Percentiles rank a stretch among this genome's conserved stretches.
phyloP scores from a whole-genome alignment of 805 yeast species.

The Metschnikowia amazonensis region DNA sequence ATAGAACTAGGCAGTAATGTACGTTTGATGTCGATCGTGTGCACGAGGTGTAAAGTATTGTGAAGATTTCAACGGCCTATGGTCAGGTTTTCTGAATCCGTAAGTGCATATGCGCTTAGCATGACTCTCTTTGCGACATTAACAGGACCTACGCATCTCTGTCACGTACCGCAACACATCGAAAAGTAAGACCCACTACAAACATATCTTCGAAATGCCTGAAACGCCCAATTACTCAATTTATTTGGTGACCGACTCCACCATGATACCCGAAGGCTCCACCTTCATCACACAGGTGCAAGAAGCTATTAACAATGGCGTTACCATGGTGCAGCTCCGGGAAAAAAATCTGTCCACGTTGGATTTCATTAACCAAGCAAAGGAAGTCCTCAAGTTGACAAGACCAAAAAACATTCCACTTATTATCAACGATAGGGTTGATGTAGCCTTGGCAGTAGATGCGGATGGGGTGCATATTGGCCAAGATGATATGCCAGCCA shows the following conservation, averaged over 20 bases:
- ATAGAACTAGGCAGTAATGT: background rate
- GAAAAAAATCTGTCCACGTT: slow-evolving; percentile 72
- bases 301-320: slow-evolving; percentile 65
- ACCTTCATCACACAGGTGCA: slow-evolving; percentile 60
- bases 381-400: slow-evolving; percentile 58
- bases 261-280: slow-evolving; percentile 60
- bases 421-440: slow-evolving; percentile 81
- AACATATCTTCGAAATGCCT: background rate
- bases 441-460: slow-evolving; percentile 82
- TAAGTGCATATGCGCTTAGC: slow-evolving; percentile 17
- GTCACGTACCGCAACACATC: no score
- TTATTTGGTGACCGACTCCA: slow-evolving; percentile 77
- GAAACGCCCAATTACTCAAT: slow-evolving; percentile 31
- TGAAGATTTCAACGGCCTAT: background rate
- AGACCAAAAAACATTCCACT: slow-evolving; percentile 60
- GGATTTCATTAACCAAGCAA: slow-evolving; percentile 62
- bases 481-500: slow-evolving; percentile 77
- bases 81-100: background rate
- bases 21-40: background rate
- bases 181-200: background rate
- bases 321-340: slow-evolving; percentile 76
- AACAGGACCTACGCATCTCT: background rate
- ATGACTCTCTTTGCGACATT: slow-evolving; percentile 12
- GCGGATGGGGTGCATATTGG: slow-evolving; percentile 95
- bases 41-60: background rate